Conservation (phyloP, 2,329 filamentous ascomycete genomes). For the Calonectria multiphialidica region DNA sequence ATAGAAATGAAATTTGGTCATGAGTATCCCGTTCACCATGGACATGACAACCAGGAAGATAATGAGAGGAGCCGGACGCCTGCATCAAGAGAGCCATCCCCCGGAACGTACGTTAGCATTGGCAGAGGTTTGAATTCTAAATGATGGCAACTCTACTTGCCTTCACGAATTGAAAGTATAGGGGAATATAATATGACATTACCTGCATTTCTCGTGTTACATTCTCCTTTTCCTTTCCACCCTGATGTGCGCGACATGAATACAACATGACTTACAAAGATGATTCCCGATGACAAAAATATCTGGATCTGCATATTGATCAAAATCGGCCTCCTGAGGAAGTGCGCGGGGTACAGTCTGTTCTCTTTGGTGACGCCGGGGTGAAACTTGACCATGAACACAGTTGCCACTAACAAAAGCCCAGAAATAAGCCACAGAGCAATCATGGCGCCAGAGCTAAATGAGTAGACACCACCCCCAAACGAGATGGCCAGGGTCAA, state of each 20-base stretch:
- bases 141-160: not conserved
- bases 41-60: not conserved
- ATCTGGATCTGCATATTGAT: constrained; percentile 32
- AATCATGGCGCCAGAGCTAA: constrained; percentile 59
- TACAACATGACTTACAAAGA: not conserved
- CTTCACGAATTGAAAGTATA: not conserved
- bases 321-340: constrained; percentile 46
- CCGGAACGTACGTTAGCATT: not conserved
- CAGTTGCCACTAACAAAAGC: constrained; percentile 49
- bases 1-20: not conserved
- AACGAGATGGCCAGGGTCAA: constrained; percentile 62
- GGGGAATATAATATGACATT: constrained; percentile 53
- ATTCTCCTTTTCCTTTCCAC: not conserved
- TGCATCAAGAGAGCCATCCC: not conserved
- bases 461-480: constrained; percentile 61
- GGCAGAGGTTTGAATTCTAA: not conserved
- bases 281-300: not conserved
- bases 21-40: not conserved
- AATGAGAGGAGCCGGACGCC: not conserved
- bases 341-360: constrained; percentile 29
- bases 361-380: constrained; percentile 57
- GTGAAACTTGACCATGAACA: constrained; percentile 59
- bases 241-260: too few relatives aligned
- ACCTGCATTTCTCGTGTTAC: constrained; percentile 58
- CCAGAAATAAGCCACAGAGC: constrained; percentile 60